Percentiles rank a stretch among this genome's conserved stretches.
Evolutionary conservation across 2,329 filamentous ascomycete species (phyloP).

Genomic region (Balansia obtecta): DNA sequence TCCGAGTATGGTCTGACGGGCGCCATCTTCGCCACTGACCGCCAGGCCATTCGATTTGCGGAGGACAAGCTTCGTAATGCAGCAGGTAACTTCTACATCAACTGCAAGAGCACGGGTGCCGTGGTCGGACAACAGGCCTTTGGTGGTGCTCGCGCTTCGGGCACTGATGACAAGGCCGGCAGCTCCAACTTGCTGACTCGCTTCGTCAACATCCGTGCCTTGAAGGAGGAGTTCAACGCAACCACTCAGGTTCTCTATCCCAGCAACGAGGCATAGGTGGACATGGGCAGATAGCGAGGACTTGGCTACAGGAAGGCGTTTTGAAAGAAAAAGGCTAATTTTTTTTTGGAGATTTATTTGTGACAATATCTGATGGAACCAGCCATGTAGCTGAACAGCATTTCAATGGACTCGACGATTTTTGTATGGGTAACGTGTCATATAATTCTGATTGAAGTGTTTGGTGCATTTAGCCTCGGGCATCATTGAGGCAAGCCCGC

Average conservation of each 20-base stretch:
- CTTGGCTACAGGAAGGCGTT: background rate
- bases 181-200: constrained; percentile 49
- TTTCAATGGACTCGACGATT: too few species aligned
- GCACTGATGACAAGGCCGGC: constrained; percentile 64
- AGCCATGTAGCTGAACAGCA: background rate
- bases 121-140: constrained; percentile 65
- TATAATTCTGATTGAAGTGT: too few species aligned
- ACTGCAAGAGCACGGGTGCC: constrained; percentile 67
- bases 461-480: too few species aligned
- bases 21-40: constrained; percentile 60
- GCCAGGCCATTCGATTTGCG: constrained; percentile 51
- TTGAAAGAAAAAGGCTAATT: background rate
- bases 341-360: background rate
- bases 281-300: too few species aligned
- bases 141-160: constrained; percentile 53
- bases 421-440: too few species aligned
- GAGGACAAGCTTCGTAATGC: constrained; percentile 60
- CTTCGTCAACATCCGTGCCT: constrained; percentile 53
- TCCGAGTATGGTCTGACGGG: constrained; percentile 71
- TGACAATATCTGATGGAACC: background rate
- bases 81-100: constrained; percentile 78
- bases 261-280: constrained; percentile 50
- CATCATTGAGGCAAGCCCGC: background rate
- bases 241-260: constrained; percentile 54
- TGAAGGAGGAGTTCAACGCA: constrained; percentile 64